Base-by-base conservation (phyloP, 257 asterid genomes). In the Solanum habrochaites region DNA sequence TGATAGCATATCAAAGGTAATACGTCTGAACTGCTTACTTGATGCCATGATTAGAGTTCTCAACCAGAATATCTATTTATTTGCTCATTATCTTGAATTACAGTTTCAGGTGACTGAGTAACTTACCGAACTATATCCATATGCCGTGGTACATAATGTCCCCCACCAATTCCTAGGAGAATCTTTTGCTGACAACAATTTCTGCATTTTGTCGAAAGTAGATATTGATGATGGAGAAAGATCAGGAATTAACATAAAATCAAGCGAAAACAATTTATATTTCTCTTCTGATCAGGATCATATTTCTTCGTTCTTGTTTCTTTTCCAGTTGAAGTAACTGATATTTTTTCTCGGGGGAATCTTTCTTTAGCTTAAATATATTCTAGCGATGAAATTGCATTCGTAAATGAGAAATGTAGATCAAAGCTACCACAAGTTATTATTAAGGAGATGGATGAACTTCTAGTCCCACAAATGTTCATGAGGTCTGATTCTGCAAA, bases 81-180 rank as follows among this genome's bases (percentile, higher is more conserved):
- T 45, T 25, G 73, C 87, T 60, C 5, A 56, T 80, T 42, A 56
- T 66, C 23, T 49, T 49, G 4, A 80, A 80, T 80, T 27, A 49
- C 7, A 29, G 43, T 47, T 80, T 49, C 85, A 49, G 29, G 85
- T 49, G 43, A 3, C 85, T 16, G 86, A 16, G 45, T 64, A 88
- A 86, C 91, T 89, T 86, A 89, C 91, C 88, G 81, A 86, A 80
- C 83, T 39, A 91, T 56, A 73, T 89, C 93, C 91, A 89, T 88
- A 87, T 91, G 93, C 42, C 90, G 86, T 23, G 93, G 93, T 62
- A 80, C 91, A 86, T 91, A 91, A 89, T 91, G 91, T 82, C 89
- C 93, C 14, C 93, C 91, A 80, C 89, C 91, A 70, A 91, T 67
- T 66, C 92, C 92, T n/a, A 90, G 83, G 66, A 90, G 91, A 75